Evolutionary conservation across 108 stramenopile genomes (phyloP), one percentile per base, ranked within the genome.

Genomic region (Skeletonema menzelii): DNA sequence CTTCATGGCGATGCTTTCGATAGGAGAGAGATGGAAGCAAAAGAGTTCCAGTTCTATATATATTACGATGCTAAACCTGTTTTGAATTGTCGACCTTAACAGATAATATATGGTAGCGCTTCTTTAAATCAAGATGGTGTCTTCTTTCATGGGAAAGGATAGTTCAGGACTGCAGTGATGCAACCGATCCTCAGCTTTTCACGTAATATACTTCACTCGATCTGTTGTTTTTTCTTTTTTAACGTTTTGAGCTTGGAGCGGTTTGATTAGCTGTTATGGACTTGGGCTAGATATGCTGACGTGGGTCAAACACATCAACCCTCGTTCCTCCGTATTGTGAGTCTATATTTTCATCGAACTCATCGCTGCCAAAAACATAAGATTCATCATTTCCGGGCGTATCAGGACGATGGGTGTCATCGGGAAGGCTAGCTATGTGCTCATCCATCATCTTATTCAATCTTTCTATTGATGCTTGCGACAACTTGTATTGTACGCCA

Each of bases 361-460:
- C 60, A 63, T 82, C 82, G 6, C 22, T 46, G 0, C 78, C 79
- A 42, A 80, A 76, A 15, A 70, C 26, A 60, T 81, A 77, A 0
- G 27, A 20, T 28, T 58, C 66, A 38, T 79, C 79, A 32, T 56
- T 31, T 38, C 77, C 79, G 6, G 77, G 66, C 3, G 59, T 69
- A 15, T 74, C 65, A 8, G 80, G 69, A 26, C 65, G 73, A 27
- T 74, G 70, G 49, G 14, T 26, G 20, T 78, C 80, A 17, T 86
- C 83, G 11, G 85, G 85, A 42, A 86, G 79, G 35, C 63, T 73
- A 3, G 65, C 70, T 28, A 85, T 64, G 57, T 73, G 72, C 8
- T 82, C 83, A 3, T 86, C 85, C 63, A 88, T 60, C 65, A 82
- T 79, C 38, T 71, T 74, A 35, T 71, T 56, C 37, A 85, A 47